A percentile compares a stretch with the other conserved stretches of the same genome.
Evolutionary conservation across 306 rosid species (phyloP).

Genomic region (Echinosophora koreensis): DNA sequence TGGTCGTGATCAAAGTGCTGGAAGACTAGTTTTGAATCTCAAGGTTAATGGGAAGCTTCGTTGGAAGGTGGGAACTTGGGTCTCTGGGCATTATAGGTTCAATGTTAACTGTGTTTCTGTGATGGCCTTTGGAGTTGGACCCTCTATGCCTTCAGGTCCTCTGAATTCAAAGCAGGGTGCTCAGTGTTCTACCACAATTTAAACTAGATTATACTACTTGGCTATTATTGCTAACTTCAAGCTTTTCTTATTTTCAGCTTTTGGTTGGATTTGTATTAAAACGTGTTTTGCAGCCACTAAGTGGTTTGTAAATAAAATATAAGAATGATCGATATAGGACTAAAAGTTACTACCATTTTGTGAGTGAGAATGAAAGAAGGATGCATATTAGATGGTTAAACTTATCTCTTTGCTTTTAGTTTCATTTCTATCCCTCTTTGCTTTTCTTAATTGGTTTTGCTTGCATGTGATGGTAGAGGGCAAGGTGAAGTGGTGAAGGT

Average conservation of each 20-base stretch:
- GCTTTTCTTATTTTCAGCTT: conserved; percentile 24
- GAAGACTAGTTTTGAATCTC: conserved; percentile 66
- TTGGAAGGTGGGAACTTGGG: conserved; percentile 97
- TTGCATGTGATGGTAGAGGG: conserved; percentile 37
- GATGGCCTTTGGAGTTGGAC: conserved; percentile 75
- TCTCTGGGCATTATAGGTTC: conserved; percentile 81
- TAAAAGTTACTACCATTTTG: conserved; percentile 41
- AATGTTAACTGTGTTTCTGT: conserved; percentile 77
- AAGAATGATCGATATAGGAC: conserved; percentile 41
- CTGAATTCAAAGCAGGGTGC: conserved; percentile 63
- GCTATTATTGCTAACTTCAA: neutral
- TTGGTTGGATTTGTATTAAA: conserved; percentile 54
- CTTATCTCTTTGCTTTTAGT: conserved; percentile 41
- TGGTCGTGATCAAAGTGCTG: conserved; percentile 73
- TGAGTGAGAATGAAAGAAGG: conserved; percentile 48
- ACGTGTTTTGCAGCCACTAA: conserved; percentile 43
- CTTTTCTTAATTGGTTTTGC: conserved; percentile 48
- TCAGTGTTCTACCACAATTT: conserved; percentile 81
- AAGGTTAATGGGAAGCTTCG: conserved; percentile 76
- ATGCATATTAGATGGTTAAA: conserved; percentile 43
- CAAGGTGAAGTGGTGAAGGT: neutral
- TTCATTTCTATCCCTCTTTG: conserved; percentile 23
- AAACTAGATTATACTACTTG: neutral
- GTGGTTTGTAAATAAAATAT: conserved; percentile 56
- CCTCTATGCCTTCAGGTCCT: conserved; percentile 58